Evolutionary conservation across 805 yeast genomes (phyloP), one percentile per base, ranked within the genome.

Genomic region (Candida silvatica): DNA sequence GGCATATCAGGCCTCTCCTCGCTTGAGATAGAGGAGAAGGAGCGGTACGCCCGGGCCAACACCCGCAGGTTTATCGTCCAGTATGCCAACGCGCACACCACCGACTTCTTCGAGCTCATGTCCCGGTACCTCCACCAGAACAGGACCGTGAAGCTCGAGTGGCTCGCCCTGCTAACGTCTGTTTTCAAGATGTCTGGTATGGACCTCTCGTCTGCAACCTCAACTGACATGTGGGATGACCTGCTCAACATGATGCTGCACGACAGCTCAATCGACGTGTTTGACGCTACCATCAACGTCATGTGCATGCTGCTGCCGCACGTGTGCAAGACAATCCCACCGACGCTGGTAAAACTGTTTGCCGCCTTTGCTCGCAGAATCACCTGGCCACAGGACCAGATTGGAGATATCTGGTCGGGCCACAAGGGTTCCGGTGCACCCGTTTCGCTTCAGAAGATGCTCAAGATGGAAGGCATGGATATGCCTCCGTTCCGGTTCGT

Each of bases 1-100:
- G n/a, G n/a, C n/a, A n/a, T n/a, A n/a, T n/a, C n/a, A n/a, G n/a
- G n/a, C 35, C 27, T 27, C 16, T 43, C 45, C 12, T 44, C 54
- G n/a, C 69, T 62, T 16, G 61, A 54, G 18, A 50, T 53, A 20
- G 66, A 60, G 32, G 85, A 77, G 47, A 52, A 79, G 12, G 44
- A 57, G 12, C 52, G 82, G 22, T 73, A 69, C 39, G 59, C 71
- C 6, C 58, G 61, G 28, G 52, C 52, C 36, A 51, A 54, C 29
- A 60, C 70, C 0, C 74, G 75, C 6, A 52, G 54, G 27, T 50
- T 74, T 32, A 46, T 74, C 17, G 61, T 67, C 38, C 54, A 58
- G 9, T 64, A 62, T 45, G 67, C 67, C 6, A 20, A 37, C 5
- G 38, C 49, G 7, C 44, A 54, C 34, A 75, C 73, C 1, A 44